phyloP scores from a whole-genome alignment of 208 protist genomes.

The Trypanosoma vivax region DNA sequence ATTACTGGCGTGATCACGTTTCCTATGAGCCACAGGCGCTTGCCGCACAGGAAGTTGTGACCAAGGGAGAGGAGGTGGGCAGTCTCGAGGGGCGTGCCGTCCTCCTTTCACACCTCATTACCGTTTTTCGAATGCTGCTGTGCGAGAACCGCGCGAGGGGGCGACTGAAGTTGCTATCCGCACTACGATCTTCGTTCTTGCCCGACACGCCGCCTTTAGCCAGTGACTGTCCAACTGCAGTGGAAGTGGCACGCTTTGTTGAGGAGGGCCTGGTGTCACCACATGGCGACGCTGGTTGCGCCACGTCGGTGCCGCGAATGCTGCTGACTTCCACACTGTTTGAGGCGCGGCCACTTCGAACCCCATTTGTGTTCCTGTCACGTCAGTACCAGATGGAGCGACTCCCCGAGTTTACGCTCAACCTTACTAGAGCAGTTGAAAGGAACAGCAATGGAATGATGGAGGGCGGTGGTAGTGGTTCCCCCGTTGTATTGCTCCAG shows the following conservation, averaged over 20 bases:
- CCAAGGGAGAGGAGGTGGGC: background rate
- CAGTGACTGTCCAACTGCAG: background rate
- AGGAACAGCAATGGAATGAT: constrained; percentile 19
- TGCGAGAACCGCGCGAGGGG: constrained; percentile 17
- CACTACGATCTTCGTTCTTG: background rate
- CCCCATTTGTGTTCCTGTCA: constrained; percentile 36
- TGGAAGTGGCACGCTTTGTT: constrained; percentile 7
- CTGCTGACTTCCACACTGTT: constrained; percentile 16
- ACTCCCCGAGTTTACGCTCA: constrained; percentile 39
- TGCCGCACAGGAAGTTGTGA: background rate
- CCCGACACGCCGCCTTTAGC: background rate
- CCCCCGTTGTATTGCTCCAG: constrained; percentile 16
- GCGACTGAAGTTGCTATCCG: constrained; percentile 7
- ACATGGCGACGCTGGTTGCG: background rate
- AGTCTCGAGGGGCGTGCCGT: constrained; percentile 13
- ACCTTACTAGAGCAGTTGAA: constrained; percentile 15
- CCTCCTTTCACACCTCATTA: constrained; percentile 17
- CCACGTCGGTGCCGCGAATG: background rate
- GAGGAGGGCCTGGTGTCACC: constrained; percentile 1
- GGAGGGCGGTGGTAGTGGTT: constrained; percentile 1
- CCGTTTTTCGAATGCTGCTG: constrained; percentile 16
- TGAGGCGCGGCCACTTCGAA: constrained; percentile 11
- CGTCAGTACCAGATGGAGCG: constrained; percentile 23
- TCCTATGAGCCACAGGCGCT: constrained; percentile 7
- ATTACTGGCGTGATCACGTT: constrained; percentile 8